Evolutionary conservation across 202 grass and related monocot species (phyloP).

Genomic region (Setaria viridis): DNA sequence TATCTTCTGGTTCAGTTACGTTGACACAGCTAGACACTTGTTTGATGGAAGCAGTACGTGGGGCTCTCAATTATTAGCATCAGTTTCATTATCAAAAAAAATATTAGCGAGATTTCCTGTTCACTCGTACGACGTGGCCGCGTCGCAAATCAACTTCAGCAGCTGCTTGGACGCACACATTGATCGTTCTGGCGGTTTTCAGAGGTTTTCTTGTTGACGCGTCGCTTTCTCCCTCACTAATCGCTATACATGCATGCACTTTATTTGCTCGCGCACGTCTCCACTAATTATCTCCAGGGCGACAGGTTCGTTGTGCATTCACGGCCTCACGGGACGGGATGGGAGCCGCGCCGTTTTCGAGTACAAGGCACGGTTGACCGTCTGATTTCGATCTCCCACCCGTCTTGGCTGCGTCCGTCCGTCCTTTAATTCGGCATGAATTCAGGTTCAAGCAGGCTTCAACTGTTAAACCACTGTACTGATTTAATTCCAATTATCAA

Average conservation of each 20-base stretch:
- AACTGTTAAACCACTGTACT: neutral
- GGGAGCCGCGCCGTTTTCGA: constrained; percentile 15
- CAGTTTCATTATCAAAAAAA: too few relatives aligned
- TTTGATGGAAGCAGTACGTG: too few relatives aligned
- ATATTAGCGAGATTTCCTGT: neutral
- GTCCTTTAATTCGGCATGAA: neutral
- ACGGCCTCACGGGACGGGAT: neutral
- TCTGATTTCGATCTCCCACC: constrained; percentile 9
- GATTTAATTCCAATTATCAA: neutral
- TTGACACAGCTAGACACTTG: too few relatives aligned
- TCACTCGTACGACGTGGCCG: neutral
- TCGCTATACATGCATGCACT: neutral
- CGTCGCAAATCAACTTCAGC: neutral
- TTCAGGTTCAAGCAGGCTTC: neutral
- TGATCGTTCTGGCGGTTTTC: neutral
- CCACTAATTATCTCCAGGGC: neutral
- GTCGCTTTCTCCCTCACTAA: neutral
- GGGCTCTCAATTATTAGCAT: neutral
- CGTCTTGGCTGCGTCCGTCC: neutral
- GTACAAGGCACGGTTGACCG: constrained; percentile 25
- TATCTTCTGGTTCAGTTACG: too few relatives aligned
- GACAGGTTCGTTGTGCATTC: too few relatives aligned
- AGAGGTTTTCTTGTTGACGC: constrained; percentile 9
- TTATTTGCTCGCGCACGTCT: neutral
- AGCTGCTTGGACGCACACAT: neutral